Evolutionary conservation across 2,329 filamentous ascomycete species (phyloP).

Genomic region (Trichoderma oligosporum): DNA sequence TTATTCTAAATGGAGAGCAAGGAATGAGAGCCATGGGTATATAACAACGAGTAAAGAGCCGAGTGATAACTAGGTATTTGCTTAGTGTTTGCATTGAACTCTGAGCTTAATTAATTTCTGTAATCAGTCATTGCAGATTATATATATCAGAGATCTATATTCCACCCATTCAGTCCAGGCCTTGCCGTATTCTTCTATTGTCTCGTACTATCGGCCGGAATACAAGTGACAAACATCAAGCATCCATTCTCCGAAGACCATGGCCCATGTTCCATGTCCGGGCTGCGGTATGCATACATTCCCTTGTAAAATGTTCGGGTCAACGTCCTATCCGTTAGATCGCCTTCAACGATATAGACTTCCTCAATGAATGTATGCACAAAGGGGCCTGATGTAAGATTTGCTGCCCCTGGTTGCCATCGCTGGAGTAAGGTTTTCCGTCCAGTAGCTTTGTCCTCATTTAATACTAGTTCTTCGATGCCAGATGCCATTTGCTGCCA

Average conservation of each 20-base stretch:
- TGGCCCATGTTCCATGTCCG: constrained; percentile 40
- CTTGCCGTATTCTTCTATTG: background rate
- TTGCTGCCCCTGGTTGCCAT: constrained; percentile 33
- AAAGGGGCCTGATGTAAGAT: constrained; percentile 26
- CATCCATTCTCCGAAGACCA: constrained; percentile 35
- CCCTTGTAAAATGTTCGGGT: constrained; percentile 32
- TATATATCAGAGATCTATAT: background rate
- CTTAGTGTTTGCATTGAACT: background rate
- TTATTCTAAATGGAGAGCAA: too few species aligned
- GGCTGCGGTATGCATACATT: constrained; percentile 39
- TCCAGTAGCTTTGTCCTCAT: constrained; percentile 30
- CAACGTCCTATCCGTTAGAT: constrained; percentile 33
- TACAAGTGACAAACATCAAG: constrained; percentile 25
- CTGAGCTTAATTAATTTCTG: background rate
- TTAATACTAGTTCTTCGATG: constrained; percentile 36
- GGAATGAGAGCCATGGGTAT: background rate
- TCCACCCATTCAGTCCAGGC: background rate
- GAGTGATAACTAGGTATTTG: background rate
- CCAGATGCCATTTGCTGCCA: constrained; percentile 31
- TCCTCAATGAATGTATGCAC: constrained; percentile 39
- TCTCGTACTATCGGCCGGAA: background rate
- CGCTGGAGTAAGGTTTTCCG: constrained; percentile 34
- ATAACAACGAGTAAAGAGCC: too few species aligned
- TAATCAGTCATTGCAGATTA: background rate
- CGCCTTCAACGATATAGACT: constrained; percentile 36